Evolutionary conservation across 345 rosid species (phyloP), one percentile per base, ranked within the genome.

Genomic region (Eucalyptus pauciflora): DNA sequence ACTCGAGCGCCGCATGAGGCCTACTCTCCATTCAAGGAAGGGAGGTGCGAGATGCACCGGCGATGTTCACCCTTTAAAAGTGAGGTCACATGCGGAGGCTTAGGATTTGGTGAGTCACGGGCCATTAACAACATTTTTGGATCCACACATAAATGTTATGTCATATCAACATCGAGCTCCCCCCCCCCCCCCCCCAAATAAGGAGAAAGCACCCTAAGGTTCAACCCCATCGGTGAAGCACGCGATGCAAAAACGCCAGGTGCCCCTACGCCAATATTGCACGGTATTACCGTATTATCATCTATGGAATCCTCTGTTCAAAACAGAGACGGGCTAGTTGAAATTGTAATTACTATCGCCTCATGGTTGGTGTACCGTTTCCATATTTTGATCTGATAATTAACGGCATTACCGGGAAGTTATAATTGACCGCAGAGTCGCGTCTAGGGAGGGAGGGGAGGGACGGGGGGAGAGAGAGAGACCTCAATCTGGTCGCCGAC

Each of bases 401-500:
- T 69, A 33, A 17, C 12, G 10, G 80, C 45, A 33, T 69, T 9
- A 33, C 43, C 13, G 24, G 24, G 80, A 64, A 14, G 37, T n/a
- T n/a, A 64, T n/a, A n/a, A 7, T 14, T 8, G 76, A 64, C 18
- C 17, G 37, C 41, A 64, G 76, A 64, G 20, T 33, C 10, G 76
- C 16, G 18, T n/a, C 10, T 4, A n/a, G 76, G 20, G 41, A n/a
- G 41, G 18, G 76, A n/a, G 27, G 60, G 62, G 62, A 56, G 41
- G 29, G 48, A 18, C 7, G 12, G 56, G n/a, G 50, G 3, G 12
- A 41, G 64, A 7, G 22, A 11, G 24, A 88, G 49, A 24, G n/a
- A 96, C 99, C 99, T 95, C 92, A 14, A 96, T 88, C 89, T 98
- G 99, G 87, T 98, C 99, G 13, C 99, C 99, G 31, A 98, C 88